Evolutionary conservation across 108 stramenopile species (phyloP).

Genomic region (Pseudonitzschia delicatissima): DNA sequence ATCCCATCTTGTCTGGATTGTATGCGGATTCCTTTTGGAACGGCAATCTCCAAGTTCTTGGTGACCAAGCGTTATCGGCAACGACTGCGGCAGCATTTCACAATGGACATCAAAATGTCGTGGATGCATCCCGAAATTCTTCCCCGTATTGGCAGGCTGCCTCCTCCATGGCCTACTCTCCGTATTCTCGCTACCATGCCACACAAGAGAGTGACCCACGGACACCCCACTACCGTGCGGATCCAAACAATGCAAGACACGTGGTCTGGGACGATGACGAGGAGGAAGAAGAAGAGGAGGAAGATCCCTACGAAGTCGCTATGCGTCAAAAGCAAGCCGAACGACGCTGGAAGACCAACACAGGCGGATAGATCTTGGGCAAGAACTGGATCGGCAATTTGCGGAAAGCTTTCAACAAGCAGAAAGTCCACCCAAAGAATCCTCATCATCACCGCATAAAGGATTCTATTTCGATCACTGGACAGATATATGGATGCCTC

Average conservation of each 20-base stretch:
- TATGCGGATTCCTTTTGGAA: constrained; percentile 4
- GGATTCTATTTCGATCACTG: constrained; percentile 28
- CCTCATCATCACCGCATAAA: background rate
- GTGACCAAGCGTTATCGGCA: background rate
- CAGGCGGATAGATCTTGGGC: constrained; percentile 31
- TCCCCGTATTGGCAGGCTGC: constrained; percentile 24
- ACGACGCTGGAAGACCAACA: constrained; percentile 34
- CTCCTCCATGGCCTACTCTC: constrained; percentile 34
- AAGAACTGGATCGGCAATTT: constrained; percentile 1
- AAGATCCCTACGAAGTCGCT: constrained; percentile 31
- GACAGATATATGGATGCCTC: constrained; percentile 75
- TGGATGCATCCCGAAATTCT: background rate
- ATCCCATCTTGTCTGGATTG: background rate
- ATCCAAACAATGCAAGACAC: constrained; percentile 35
- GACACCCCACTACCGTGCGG: constrained; percentile 1
- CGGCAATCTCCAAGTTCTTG: constrained; percentile 11
- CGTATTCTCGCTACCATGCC: constrained; percentile 35
- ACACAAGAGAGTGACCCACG: background rate
- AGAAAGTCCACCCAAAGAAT: constrained; percentile 1
- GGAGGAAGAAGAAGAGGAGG: constrained; percentile 55
- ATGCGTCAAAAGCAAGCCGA: constrained; percentile 28
- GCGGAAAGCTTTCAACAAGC: background rate
- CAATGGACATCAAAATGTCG: background rate
- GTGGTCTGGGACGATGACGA: constrained; percentile 64
- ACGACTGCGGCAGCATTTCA: background rate